Evolutionary conservation across 1,139 yeast genomes (phyloP), one percentile per base, ranked within the genome.

Genomic region (Suhomyces terraborum): DNA sequence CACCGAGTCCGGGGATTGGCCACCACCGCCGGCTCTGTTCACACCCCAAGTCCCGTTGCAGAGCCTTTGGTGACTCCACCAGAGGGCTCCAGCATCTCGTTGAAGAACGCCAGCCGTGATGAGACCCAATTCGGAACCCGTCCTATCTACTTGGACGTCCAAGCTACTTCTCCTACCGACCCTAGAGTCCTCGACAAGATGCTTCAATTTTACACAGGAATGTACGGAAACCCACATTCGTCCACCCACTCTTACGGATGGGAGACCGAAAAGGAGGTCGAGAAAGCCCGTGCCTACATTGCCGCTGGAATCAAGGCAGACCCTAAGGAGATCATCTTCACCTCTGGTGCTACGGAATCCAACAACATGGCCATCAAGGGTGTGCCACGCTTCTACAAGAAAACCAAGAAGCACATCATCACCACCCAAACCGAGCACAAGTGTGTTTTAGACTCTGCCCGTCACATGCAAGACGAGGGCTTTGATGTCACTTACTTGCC

Each of bases 221-320:
- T 87, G 44, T 93, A 89, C 59, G 99, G 99, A 43, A 93, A 93
- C 63, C 98, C 98, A 10, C 99, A 93, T 64, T 88, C 97, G 4
- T 82, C 95, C 41, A 94, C 98, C 9, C 98, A 93, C 61, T 80
- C 96, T n/a, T 93, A 93, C 61, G 99, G 99, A 26, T 93, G 99
- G 99, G 99, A 93, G 67, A 87, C 98, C 5, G 97, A 91, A 45
- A 79, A 78, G 53, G 96, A 86, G 46, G 95, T 94, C 25, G 98
- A 93, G 59, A 72, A 70, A 42, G 96, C 98, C 3, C 80, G 99
- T 57, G 75, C 71, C 40, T 76, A 89, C 54, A 75, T 93, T 42
- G 98, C 98, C 4, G 73, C 74, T 28, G 78, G 93, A 40, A 89
- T 94, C 53, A 80, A 82, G 27, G 98, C 98, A 19, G 97, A 93